Conservation (phyloP, 2,329 filamentous ascomycete genomes). For the Myriangium duriaei region DNA sequence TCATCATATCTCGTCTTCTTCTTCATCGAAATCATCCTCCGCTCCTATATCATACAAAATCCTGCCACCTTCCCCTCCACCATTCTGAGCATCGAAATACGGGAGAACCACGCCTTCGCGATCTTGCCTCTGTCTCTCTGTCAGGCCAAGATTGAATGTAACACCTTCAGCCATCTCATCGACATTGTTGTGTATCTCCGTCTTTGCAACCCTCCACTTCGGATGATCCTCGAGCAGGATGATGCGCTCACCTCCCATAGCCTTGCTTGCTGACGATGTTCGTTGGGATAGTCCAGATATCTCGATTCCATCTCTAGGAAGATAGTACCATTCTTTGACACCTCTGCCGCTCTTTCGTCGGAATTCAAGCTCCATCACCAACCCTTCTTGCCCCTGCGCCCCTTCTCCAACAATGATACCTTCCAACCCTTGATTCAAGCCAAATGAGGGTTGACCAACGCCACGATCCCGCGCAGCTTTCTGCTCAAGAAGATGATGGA, state of each 20-base stretch:
- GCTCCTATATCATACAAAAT: constrained; percentile 95
- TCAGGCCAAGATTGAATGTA: constrained; percentile 77
- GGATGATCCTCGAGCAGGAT: constrained; percentile 66
- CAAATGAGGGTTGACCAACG: constrained; percentile 63
- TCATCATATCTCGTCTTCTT: constrained; percentile 73
- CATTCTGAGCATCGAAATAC: constrained; percentile 90
- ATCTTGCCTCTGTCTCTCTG: constrained; percentile 78
- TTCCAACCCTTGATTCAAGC: constrained; percentile 63
- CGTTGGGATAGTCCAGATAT: neutral
- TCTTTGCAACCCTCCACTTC: constrained; percentile 43
- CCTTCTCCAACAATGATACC: constrained; percentile 61
- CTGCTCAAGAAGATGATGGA: constrained; percentile 60
- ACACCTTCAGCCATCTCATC: constrained; percentile 47
- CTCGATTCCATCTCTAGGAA: constrained; percentile 26
- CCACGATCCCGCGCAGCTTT: constrained; percentile 68
- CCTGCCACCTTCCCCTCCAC: constrained; percentile 70
- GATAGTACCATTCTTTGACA: constrained; percentile 56
- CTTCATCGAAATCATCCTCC: constrained; percentile 90
- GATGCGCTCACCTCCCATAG: constrained; percentile 24
- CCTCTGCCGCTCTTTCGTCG: constrained; percentile 69
- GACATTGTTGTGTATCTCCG: constrained; percentile 24
- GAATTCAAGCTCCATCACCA: constrained; percentile 78
- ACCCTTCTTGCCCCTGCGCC: constrained; percentile 39
- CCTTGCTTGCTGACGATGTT: constrained; percentile 1
- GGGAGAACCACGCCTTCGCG: constrained; percentile 83